These are phyloP conservation scores for Cladophialophora carrionii DNA, from an alignment of 2,329 filamentous ascomycete species.

Conservation along the genomic window DNA sequence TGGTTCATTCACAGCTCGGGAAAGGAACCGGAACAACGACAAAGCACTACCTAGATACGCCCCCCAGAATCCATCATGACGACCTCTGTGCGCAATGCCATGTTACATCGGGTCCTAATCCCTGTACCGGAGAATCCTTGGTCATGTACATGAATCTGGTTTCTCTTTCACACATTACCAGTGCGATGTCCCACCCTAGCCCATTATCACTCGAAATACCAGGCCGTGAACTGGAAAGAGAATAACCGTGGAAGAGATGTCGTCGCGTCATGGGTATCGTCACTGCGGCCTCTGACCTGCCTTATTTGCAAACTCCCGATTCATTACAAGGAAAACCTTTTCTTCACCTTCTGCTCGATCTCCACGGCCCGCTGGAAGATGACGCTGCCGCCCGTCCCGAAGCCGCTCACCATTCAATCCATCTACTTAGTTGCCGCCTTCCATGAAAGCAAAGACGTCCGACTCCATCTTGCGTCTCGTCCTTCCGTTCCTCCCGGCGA, in stretches of 20 bases:
- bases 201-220: background rate
- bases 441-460: constrained; percentile 31
- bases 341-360: background rate
- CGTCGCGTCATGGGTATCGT: background rate
- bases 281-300: background rate
- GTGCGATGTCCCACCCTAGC: background rate
- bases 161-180: background rate
- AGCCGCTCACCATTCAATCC: background rate
- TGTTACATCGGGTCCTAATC: background rate
- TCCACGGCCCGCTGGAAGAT: too few species aligned
- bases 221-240: background rate
- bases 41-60: background rate
- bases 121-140: background rate
- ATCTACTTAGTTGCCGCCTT: constrained; percentile 3
- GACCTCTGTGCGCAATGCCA: background rate
- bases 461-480: constrained; percentile 24
- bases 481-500: constrained; percentile 4
- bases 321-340: background rate
- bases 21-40: too few species aligned
- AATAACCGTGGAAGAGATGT: background rate
- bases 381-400: background rate
- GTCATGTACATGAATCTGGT: background rate
- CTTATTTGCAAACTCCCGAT: background rate
- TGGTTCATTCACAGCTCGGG: background rate
- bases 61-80: background rate